These are phyloP conservation scores for Aspergillus puulaauensis DNA, from an alignment of 2,329 filamentous ascomycete species.

Conservation along the genomic window DNA sequence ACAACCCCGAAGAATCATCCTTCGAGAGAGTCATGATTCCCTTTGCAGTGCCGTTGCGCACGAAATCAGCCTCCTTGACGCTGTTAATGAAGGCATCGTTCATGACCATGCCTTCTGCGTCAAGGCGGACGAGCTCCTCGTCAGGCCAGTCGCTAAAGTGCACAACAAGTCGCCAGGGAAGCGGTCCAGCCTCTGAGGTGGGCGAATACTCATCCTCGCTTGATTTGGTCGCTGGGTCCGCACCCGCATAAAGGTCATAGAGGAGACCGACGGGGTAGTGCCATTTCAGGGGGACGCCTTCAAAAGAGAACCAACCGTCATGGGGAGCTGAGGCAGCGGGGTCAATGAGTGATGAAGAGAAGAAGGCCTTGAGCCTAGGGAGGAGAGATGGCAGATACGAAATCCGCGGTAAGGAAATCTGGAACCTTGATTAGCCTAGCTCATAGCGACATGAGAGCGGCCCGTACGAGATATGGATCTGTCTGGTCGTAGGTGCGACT, in stretches of 20 bases:
- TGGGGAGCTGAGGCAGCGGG: conserved; percentile 51
- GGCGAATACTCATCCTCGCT: conserved; percentile 19
- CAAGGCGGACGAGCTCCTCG: conserved; percentile 59
- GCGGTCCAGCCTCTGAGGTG: conserved; percentile 19
- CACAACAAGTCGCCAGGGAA: conserved; percentile 65
- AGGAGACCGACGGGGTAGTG: conserved; percentile 69
- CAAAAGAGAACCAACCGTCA: conserved; percentile 65
- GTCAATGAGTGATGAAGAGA: conserved; percentile 58
- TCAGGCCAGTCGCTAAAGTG: conserved; percentile 61
- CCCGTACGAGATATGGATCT: conserved; percentile 58
- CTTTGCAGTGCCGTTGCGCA: conserved; percentile 83
- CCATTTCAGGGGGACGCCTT: conserved; percentile 69
- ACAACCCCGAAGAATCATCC: conserved; percentile 77
- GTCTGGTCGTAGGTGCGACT: conserved; percentile 61
- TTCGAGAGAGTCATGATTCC: conserved; percentile 87
- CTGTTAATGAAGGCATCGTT: conserved; percentile 68
- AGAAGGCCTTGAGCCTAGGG: conserved; percentile 63
- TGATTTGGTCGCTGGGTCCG: conserved; percentile 42
- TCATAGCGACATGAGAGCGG: not conserved
- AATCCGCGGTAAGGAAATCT: conserved; percentile 63
- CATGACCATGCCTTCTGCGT: conserved; percentile 54
- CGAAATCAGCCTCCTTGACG: conserved; percentile 80
- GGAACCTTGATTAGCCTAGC: conserved; percentile 3
- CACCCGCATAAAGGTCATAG: conserved; percentile 67
- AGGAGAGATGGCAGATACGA: conserved; percentile 69